Conservation (phyloP, 228 moss, liverwort and hornwort species). For the Sphagnum magellanicum region DNA sequence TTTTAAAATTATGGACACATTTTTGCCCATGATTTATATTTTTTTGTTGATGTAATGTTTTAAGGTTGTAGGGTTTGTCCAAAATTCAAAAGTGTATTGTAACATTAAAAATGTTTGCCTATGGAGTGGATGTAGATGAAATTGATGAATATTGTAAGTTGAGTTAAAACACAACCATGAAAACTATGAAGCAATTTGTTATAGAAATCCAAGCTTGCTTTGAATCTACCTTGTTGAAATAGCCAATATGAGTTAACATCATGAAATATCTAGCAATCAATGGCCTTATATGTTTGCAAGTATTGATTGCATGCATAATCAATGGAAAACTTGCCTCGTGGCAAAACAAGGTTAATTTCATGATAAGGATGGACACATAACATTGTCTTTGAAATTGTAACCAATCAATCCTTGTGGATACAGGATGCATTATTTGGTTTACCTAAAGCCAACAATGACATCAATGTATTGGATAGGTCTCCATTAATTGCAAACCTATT, state of each 20-base stretch:
- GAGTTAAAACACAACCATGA: constrained; percentile 1
- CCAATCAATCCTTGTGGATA: constrained; percentile 6
- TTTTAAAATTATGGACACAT: not conserved
- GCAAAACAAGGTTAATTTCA: not conserved
- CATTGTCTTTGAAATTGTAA: constrained; percentile 2
- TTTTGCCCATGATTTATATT: not conserved
- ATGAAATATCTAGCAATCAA: not conserved
- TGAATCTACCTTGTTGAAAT: not conserved
- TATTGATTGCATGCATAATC: constrained; percentile 7
- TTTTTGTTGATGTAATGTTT: not conserved
- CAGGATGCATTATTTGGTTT: constrained; percentile 6
- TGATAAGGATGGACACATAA: not conserved
- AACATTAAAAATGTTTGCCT: constrained; percentile 1
- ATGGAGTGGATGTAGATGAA: not conserved
- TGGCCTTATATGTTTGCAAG: not conserved
- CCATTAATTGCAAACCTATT: constrained; percentile 1
- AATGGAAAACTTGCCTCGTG: constrained; percentile 2
- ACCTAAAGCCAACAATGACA: constrained; percentile 4
- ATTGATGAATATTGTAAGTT: constrained; percentile 3
- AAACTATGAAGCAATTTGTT: not conserved
- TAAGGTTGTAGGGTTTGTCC: not conserved
- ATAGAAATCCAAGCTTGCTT: not conserved
- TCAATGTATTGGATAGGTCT: constrained; percentile 11
- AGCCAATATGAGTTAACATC: not conserved
- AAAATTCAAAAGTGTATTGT: not conserved